Evolutionary conservation across 257 asterid genomes (phyloP).

Genomic region (Misopates orontium): DNA sequence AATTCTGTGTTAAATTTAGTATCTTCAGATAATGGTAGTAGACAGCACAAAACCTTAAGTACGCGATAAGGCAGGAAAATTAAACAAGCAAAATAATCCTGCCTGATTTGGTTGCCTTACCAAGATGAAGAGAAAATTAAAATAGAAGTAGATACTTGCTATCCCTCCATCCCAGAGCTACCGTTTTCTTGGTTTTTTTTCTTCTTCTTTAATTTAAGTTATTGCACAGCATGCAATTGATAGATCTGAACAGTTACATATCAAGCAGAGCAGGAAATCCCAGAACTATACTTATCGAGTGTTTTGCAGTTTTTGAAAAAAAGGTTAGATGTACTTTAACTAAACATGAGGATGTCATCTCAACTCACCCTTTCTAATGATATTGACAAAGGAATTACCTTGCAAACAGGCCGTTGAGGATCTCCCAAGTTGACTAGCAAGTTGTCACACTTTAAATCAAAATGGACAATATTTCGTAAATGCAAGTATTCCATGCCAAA

Average conservation of each 20-base stretch:
- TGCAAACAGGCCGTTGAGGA: conserved; percentile 85
- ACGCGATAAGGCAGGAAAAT: background rate
- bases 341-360: too few relatives aligned
- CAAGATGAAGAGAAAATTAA: background rate
- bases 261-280: too few relatives aligned
- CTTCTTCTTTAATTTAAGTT: too few relatives aligned
- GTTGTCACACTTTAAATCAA: conserved; percentile 90
- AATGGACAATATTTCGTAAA: conserved; percentile 73
- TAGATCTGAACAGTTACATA: too few relatives aligned
- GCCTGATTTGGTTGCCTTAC: background rate
- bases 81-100: background rate
- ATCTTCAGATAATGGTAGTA: background rate
- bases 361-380: background rate
- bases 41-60: background rate
- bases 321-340: too few relatives aligned
- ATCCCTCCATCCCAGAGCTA: too few relatives aligned
- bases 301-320: too few relatives aligned
- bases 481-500: conserved; percentile 94
- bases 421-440: conserved; percentile 86
- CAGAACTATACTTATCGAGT: too few relatives aligned
- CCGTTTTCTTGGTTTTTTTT: too few relatives aligned
- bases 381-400: conserved; percentile 44
- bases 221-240: too few relatives aligned
- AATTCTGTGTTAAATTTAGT: background rate
- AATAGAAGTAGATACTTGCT: background rate